Percentiles rank a stretch among this genome's conserved stretches.
Conservation (phyloP, 108 stramenopile genomes). For the Schizochytrium sp. region DNA sequence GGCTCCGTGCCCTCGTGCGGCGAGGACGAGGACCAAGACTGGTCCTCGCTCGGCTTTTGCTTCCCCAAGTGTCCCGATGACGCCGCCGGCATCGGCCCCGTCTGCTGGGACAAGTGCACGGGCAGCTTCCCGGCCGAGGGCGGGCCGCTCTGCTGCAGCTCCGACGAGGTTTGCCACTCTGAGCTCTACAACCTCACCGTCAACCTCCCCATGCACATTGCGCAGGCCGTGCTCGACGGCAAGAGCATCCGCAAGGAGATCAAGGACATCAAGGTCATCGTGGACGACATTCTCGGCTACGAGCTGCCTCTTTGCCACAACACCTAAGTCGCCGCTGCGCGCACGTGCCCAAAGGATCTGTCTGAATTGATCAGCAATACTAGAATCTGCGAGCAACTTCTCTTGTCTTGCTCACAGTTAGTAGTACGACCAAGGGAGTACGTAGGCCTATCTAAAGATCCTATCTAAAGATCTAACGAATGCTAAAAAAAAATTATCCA, state of each 20-base stretch:
- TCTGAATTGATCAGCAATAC: too few relatives aligned
- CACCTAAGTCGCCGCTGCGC: not conserved
- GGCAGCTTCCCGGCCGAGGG: not conserved
- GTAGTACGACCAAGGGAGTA: too few relatives aligned
- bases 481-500: too few relatives aligned
- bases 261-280: not conserved
- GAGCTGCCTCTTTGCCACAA: not conserved
- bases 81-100: not conserved
- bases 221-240: not conserved
- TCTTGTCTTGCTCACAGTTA: too few relatives aligned
- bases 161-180: not conserved
- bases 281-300: not conserved
- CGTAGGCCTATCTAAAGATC: too few relatives aligned
- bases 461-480: too few relatives aligned
- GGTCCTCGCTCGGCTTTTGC: not conserved
- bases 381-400: too few relatives aligned
- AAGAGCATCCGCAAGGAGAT: not conserved
- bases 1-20: not conserved
- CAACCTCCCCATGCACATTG: not conserved
- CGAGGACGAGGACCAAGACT: not conserved
- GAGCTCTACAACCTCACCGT: constrained; percentile 1
- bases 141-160: not conserved
- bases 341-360: too few relatives aligned
- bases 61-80: not conserved
- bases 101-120: not conserved